Evolutionary conservation across 345 rosid genomes (phyloP), one percentile per base, ranked within the genome.

Genomic region (Reutealis trisperma): DNA sequence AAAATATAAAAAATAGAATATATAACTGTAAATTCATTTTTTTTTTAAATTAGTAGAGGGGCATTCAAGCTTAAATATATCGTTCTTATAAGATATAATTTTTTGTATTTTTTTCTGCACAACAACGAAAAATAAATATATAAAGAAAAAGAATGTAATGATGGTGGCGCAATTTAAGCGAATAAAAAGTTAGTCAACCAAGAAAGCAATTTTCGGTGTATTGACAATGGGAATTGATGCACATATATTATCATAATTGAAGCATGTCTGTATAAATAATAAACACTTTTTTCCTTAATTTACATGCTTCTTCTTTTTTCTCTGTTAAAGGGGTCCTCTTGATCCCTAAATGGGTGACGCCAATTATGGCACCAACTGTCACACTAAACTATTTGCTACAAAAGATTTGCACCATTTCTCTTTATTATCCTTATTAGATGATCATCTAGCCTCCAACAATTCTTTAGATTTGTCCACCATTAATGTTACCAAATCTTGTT

Each of bases 351-450:
- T 27, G 77, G 72, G 27, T 34, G 77, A 22, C 67, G 6, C 54
- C 49, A 67, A 78, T 78, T 13, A 78, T 78, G 66, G 2, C 59
- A 30, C 71, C 80, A 71, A n/a, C 76, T 78, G 73, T 55, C 72
- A 8, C 57, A 70, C 69, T 62, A 70, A 45, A 5, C 66, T 45
- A 25, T 14, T 68, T 49, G 0, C 68, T 64, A 18, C 45, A 0
- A 32, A 5, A 63, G 47, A 24, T 71, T 55, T 41, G 1, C 25
- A 60, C 45, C 25, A n/a, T 45, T 30, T 63, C 8, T 32, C 30
- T n/a, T n/a, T 13, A 3, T n/a, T 34, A 64, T 64, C 77, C 30
- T 52, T 41, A 41, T 2, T 7, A 14, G 66, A 66, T 41, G 22
- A 75, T 47, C 1, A 24, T 37, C 6, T 37, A 37, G 41, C 41